Conservation (phyloP, 257 asterid species). For the Ehretia macrophylla region DNA sequence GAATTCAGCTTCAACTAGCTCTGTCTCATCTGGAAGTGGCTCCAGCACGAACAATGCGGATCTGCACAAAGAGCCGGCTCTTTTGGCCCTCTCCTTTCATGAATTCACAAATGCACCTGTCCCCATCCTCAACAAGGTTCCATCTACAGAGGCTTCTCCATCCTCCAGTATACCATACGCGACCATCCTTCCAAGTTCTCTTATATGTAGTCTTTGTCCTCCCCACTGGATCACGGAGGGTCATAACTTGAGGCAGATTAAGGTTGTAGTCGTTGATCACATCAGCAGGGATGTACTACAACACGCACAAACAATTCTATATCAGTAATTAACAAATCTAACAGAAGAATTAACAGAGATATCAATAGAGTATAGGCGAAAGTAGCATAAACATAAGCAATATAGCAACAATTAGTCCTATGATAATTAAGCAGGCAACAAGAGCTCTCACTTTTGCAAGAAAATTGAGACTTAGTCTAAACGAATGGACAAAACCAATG, state of each 20-base stretch:
- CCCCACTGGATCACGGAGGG: background rate
- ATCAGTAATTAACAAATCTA: no score
- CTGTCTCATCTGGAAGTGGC: no score
- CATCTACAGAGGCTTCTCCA: background rate
- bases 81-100: background rate
- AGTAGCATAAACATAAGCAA: no score
- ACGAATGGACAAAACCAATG: no score
- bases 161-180: background rate
- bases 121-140: background rate
- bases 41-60: constrained; percentile 1
- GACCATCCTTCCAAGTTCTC: background rate
- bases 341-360: background rate
- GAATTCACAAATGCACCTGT: constrained; percentile 1
- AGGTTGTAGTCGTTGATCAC: background rate
- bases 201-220: background rate
- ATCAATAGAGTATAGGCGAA: background rate
- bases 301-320: no score
- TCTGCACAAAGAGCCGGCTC: constrained; percentile 1
- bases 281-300: constrained; percentile 10
- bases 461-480: background rate
- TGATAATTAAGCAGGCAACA: no score
- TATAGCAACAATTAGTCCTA: no score
- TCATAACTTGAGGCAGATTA: background rate
- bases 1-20: no score
- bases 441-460: no score